Conservation (phyloP, 202 grass and related monocot species). For the Zoysia matrella region DNA sequence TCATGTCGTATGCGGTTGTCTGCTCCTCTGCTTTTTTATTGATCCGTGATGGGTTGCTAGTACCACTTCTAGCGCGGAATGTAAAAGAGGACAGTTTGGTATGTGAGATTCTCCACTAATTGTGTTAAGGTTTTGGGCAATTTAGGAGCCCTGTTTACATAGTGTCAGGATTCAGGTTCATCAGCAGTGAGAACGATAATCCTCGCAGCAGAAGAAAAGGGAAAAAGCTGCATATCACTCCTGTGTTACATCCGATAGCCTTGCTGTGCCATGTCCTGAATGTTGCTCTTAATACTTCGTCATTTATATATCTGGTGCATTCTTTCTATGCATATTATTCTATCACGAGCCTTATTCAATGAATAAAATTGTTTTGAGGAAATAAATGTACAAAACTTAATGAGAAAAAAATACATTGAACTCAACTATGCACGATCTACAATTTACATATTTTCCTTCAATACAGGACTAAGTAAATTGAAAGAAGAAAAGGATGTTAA, state of each 20-base stretch:
- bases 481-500: conserved; percentile 28
- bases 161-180: neutral
- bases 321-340: neutral
- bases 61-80: neutral
- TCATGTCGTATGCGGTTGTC: neutral
- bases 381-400: conserved; percentile 9
- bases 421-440: conserved; percentile 32
- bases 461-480: conserved; percentile 15
- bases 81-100: neutral
- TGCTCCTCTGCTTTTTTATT: neutral
- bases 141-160: neutral
- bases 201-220: neutral
- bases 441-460: conserved; percentile 17
- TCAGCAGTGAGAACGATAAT: neutral
- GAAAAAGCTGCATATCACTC: neutral
- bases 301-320: neutral
- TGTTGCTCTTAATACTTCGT: neutral
- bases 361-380: no score
- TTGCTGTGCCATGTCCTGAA: no score
- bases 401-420: conserved; percentile 23
- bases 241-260: neutral
- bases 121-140: neutral
- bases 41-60: neutral
- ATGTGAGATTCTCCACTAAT: neutral
- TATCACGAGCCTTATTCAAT: neutral